A percentile compares a stretch with the other conserved stretches of the same genome.
phyloP scores from a whole-genome alignment of 2,329 filamentous ascomycete genomes.

The Phoma sp. region DNA sequence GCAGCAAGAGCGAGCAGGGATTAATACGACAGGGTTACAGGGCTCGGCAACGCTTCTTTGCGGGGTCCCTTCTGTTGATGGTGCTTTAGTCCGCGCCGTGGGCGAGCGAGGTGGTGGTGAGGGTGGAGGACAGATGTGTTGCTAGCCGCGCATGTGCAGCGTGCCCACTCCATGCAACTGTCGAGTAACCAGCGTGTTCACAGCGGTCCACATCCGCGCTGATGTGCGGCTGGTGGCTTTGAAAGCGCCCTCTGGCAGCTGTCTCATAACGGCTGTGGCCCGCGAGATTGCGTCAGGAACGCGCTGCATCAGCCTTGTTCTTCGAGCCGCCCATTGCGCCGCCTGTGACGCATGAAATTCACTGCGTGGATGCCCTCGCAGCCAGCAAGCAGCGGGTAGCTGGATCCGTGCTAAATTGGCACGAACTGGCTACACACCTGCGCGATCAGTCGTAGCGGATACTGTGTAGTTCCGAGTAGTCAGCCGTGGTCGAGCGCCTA shows the following conservation, averaged over 20 bases:
- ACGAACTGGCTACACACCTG: constrained; percentile 43
- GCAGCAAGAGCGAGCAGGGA: constrained; percentile 36
- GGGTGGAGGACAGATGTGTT: constrained; percentile 23
- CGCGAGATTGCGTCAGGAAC: constrained; percentile 53
- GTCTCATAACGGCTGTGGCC: constrained; percentile 47
- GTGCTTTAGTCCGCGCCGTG: constrained; percentile 36
- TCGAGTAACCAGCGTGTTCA: constrained; percentile 36
- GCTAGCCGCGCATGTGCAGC: constrained; percentile 33
- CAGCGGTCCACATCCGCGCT: constrained; percentile 29
- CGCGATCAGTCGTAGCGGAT: constrained; percentile 43
- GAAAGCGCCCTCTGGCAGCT: constrained; percentile 35
- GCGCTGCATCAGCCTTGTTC: constrained; percentile 50
- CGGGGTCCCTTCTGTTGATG: constrained; percentile 46
- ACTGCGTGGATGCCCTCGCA: constrained; percentile 25
- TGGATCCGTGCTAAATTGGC: constrained; percentile 33
- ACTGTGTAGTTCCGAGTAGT: constrained; percentile 7
- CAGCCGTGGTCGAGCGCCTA: constrained; percentile 35
- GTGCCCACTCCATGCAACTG: constrained; percentile 35
- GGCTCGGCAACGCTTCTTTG: constrained; percentile 53
- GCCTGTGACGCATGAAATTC: constrained; percentile 44
- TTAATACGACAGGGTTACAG: constrained; percentile 36
- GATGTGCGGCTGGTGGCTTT: constrained; percentile 35
- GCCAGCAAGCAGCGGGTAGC: constrained; percentile 35
- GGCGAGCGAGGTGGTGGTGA: constrained; percentile 26
- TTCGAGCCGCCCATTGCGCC: constrained; percentile 48